Percentiles rank a stretch among this genome's conserved stretches.
Conservation (phyloP, 2,329 filamentous ascomycete species). For the Lasiodiplodia gonubiensis region DNA sequence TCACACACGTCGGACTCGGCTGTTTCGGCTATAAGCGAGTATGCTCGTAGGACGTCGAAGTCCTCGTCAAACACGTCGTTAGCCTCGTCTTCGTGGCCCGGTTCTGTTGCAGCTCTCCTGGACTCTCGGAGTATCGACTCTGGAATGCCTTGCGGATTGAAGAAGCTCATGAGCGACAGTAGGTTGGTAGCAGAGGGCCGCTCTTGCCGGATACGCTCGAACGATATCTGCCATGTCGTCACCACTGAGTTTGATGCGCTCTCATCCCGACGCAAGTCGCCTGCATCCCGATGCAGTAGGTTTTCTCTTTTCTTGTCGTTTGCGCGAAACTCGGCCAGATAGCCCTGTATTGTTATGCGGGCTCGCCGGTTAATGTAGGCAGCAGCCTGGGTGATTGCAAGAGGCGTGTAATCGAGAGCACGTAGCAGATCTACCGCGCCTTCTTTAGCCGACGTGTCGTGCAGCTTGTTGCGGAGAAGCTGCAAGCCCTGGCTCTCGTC, state of each 20-base stretch:
- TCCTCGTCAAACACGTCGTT: slow-evolving; percentile 39
- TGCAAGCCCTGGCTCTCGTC: not conserved
- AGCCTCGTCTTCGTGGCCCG: not conserved
- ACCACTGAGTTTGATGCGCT: slow-evolving; percentile 45
- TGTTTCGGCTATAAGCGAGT: slow-evolving; percentile 40
- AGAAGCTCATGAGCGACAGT: slow-evolving; percentile 56
- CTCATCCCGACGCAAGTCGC: slow-evolving; percentile 43
- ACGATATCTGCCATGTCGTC: slow-evolving; percentile 44
- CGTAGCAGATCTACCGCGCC: not conserved
- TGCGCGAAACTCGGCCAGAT: slow-evolving; percentile 47
- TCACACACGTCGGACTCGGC: slow-evolving; percentile 38
- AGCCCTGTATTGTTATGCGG: slow-evolving; percentile 32
- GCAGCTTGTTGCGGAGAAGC: not conserved
- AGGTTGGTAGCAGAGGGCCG: slow-evolving; percentile 47
- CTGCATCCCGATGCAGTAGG: slow-evolving; percentile 36
- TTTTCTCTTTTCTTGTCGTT: slow-evolving; percentile 39
- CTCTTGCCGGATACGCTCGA: slow-evolving; percentile 43
- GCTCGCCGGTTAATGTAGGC: slow-evolving; percentile 38
- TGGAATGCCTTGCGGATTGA: slow-evolving; percentile 52
- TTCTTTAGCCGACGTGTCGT: not conserved
- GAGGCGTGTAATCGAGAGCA: slow-evolving; percentile 40
- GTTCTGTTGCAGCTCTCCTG: slow-evolving; percentile 8
- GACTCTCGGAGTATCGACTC: slow-evolving; percentile 39
- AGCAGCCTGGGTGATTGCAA: slow-evolving; percentile 43
- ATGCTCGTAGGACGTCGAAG: slow-evolving; percentile 41